Evolutionary conservation across 169 alveolate genomes (phyloP).

Genomic region (Plasmodium knowlesi): DNA sequence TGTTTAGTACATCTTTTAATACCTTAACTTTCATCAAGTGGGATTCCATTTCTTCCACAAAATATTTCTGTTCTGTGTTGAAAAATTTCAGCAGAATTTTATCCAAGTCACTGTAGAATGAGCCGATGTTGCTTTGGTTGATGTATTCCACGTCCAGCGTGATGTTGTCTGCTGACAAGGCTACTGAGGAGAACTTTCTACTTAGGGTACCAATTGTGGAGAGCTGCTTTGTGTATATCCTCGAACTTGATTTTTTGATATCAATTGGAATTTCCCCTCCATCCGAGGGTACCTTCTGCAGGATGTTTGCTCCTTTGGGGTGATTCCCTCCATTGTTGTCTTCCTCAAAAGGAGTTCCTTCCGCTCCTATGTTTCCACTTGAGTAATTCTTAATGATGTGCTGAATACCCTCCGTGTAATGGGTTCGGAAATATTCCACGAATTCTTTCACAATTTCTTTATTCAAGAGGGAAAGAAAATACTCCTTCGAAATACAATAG

Average conservation of each 20-base stretch:
- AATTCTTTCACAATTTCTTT: conserved; percentile 50
- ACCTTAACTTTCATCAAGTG: conserved; percentile 50
- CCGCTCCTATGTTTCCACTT: neutral
- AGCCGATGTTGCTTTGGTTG: conserved; percentile 24
- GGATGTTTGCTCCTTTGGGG: neutral
- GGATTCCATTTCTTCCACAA: conserved; percentile 71
- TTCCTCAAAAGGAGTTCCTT: neutral
- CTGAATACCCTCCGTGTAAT: conserved; percentile 7
- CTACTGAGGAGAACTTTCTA: neutral
- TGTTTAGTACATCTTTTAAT: conserved; percentile 21
- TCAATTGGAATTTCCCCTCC: neutral
- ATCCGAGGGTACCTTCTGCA: neutral
- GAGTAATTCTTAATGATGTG: conserved; percentile 21
- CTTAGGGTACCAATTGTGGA: neutral
- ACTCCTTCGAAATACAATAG: conserved; percentile 33
- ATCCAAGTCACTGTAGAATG: conserved; percentile 69
- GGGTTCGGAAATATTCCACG: conserved; percentile 7
- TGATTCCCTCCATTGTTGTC: neutral
- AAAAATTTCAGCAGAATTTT: conserved; percentile 29
- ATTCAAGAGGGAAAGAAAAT: conserved; percentile 37
- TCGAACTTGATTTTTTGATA: neutral
- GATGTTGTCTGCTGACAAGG: conserved; percentile 14
- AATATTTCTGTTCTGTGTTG: conserved; percentile 69
- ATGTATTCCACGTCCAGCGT: conserved; percentile 44
- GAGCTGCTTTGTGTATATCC: neutral